Conservation (phyloP, 306 rosid species). For the Trifolium fragiferum region DNA sequence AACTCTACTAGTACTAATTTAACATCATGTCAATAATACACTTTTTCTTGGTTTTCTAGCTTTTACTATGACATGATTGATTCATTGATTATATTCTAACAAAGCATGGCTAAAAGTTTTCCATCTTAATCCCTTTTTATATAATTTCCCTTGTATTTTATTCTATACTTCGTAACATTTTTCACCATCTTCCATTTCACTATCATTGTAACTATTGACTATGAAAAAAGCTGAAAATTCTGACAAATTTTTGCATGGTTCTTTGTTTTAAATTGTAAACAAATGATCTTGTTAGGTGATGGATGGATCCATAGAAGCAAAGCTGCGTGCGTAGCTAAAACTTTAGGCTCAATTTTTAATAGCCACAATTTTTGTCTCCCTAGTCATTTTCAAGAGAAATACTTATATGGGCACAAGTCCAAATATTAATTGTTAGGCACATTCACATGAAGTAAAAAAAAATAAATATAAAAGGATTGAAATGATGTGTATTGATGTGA, state of each 20-base stretch:
- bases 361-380: conserved; percentile 41
- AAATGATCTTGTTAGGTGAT: conserved; percentile 41
- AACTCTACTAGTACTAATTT: conserved; percentile 28
- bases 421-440: too few relatives aligned
- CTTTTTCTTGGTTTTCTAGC: conserved; percentile 54
- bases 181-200: conserved; percentile 39
- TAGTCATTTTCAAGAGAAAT: conserved; percentile 49
- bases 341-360: conserved; percentile 34
- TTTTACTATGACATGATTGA: conserved; percentile 73
- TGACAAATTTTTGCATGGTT: conserved; percentile 71
- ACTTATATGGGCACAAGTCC: too few relatives aligned
- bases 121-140: not conserved
- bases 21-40: conserved; percentile 57
- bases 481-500: too few relatives aligned
- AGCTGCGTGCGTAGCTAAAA: conserved; percentile 40
- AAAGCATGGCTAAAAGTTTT: conserved; percentile 54
- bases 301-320: conserved; percentile 36
- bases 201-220: conserved; percentile 47
- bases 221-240: conserved; percentile 52
- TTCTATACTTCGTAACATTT: not conserved
- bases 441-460: too few relatives aligned
- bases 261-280: conserved; percentile 38
- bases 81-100: conserved; percentile 59
- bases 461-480: too few relatives aligned
- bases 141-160: not conserved